A percentile compares a stretch with the other conserved stretches of the same genome.
phyloP scores from a whole-genome alignment of 148 eudicot species.

The Vaccinium vitisidaea region DNA sequence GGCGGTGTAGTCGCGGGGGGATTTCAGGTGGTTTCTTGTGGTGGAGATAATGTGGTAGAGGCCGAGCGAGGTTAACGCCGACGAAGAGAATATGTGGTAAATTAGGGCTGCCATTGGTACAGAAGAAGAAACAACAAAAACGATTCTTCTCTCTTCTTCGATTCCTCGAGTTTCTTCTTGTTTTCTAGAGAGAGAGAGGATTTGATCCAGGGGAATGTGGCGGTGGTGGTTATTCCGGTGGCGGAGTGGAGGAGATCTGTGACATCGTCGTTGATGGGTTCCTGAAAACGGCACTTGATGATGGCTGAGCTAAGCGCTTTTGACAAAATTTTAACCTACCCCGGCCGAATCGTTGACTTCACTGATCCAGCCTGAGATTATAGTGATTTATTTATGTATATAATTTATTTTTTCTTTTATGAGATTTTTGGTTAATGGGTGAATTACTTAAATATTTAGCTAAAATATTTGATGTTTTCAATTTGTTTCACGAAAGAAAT shows the following conservation, averaged over 20 bases:
- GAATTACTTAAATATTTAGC: no score
- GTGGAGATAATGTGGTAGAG: conserved; percentile 70
- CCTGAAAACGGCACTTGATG: not conserved
- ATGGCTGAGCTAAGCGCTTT: not conserved
- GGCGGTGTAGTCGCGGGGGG: conserved; percentile 62
- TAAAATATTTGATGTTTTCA: no score
- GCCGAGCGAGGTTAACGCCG: conserved; percentile 39
- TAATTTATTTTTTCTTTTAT: not conserved
- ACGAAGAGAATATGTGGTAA: conserved; percentile 49
- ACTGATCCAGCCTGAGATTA: not conserved
- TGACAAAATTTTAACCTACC: not conserved
- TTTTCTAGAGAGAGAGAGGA: not conserved
- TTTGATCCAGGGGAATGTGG: not conserved
- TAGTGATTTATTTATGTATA: no score
- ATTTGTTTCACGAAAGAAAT: not conserved
- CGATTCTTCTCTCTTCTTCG: not conserved
- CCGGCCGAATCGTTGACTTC: not conserved
- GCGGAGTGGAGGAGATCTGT: not conserved
- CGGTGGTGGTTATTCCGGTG: not conserved
- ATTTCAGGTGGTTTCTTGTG: conserved; percentile 53
- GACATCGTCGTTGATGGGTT: not conserved
- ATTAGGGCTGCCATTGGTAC: conserved; percentile 47
- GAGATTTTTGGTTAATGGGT: not conserved
- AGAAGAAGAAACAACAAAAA: not conserved
- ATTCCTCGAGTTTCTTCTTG: not conserved